phyloP scores from a whole-genome alignment of 2,329 filamentous ascomycete genomes.

The Exophiala mesophila region DNA sequence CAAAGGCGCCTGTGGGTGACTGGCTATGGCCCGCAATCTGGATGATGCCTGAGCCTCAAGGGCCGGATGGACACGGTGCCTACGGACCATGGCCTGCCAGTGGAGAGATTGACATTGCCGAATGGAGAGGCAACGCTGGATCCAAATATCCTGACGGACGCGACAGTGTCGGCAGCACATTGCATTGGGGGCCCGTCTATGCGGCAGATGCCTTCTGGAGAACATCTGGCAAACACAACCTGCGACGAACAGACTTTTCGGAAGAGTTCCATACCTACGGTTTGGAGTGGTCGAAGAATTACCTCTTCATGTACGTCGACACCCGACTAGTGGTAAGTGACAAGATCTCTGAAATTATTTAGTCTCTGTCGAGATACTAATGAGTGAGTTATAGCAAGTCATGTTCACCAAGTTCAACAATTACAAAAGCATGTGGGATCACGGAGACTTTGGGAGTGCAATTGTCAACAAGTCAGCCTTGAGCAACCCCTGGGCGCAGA shows the following conservation, averaged over 20 bases:
- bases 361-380: no score
- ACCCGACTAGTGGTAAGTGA: conserved; percentile 44
- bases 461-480: conserved; percentile 40
- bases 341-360: no score
- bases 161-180: conserved; percentile 40
- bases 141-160: conserved; percentile 38
- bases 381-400: conserved; percentile 37
- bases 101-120: conserved; percentile 53
- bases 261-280: conserved; percentile 48
- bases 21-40: conserved; percentile 52
- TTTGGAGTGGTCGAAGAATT: conserved; percentile 49
- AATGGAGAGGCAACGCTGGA: conserved; percentile 45
- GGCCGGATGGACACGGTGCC: conserved; percentile 28
- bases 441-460: conserved; percentile 39
- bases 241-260: conserved; percentile 28
- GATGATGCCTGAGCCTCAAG: conserved; percentile 45
- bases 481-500: conserved; percentile 42
- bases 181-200: conserved; percentile 45
- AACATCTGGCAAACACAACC: conserved; percentile 27
- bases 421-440: conserved; percentile 30
- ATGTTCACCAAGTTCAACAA: conserved; percentile 29
- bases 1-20: conserved; percentile 49
- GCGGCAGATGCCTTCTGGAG: conserved; percentile 29
- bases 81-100: conserved; percentile 50
- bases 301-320: conserved; percentile 52